Evolutionary conservation across 768 basidiomycete genomes (phyloP).

Genomic region (Amanita pallidorosea): DNA sequence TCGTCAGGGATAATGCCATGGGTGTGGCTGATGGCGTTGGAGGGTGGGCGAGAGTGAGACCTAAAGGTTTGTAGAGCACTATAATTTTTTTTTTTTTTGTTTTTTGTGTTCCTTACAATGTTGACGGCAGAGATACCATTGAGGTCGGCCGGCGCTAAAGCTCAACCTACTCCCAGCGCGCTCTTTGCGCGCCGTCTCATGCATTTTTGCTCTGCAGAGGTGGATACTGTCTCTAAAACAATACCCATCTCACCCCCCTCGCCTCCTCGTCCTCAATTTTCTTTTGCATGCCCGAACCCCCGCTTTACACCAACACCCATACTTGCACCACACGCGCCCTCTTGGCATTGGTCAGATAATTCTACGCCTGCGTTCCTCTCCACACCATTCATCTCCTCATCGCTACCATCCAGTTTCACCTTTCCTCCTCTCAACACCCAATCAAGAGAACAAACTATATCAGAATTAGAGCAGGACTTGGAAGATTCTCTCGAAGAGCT

Average conservation of each 20-base stretch:
- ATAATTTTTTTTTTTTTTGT: not conserved
- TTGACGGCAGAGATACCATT: not conserved
- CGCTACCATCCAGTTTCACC: conserved; percentile 4
- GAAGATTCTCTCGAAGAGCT: conserved; percentile 46
- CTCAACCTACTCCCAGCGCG: conserved; percentile 27
- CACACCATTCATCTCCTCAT: conserved; percentile 7
- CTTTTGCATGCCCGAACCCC: conserved; percentile 8
- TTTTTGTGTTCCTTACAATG: not conserved
- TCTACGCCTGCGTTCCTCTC: conserved; percentile 10
- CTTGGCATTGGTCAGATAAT: conserved; percentile 9
- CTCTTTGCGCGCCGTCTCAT: conserved; percentile 74
- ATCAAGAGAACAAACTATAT: conserved; percentile 2
- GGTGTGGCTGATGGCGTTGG: conserved; percentile 96
- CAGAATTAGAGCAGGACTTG: conserved; percentile 16
- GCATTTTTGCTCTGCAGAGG: conserved; percentile 71
- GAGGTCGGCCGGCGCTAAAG: conserved; percentile 11
- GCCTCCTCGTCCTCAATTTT: conserved; percentile 2
- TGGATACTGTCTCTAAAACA: conserved; percentile 17
- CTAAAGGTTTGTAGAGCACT: conserved; percentile 18
- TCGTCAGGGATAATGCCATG: conserved; percentile 73
- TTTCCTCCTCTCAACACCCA: conserved; percentile 7
- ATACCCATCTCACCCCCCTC: conserved; percentile 9
- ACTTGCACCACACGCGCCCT: conserved; percentile 1
- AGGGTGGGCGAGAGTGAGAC: conserved; percentile 58
- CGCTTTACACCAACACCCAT: conserved; percentile 13